Conservation (phyloP, 2,329 filamentous ascomycete species). For the Epichloe uncinata region DNA sequence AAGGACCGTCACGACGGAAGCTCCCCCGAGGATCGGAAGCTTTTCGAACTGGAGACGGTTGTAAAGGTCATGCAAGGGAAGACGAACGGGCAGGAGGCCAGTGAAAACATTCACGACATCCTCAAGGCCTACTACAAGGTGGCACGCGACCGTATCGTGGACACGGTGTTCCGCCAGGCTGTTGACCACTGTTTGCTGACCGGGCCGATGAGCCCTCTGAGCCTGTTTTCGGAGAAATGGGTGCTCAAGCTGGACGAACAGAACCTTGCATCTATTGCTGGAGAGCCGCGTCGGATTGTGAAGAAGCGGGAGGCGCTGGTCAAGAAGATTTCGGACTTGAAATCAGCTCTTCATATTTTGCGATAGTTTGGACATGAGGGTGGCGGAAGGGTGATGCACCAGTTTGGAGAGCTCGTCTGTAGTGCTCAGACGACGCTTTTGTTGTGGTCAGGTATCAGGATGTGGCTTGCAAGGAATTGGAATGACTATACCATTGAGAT, state of each 20-base stretch:
- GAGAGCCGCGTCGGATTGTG: not conserved
- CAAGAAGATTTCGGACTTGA: constrained; percentile 3
- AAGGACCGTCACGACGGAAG: not conserved
- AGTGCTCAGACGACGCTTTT: too few relatives aligned
- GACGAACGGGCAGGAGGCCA: constrained; percentile 19
- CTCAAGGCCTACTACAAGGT: constrained; percentile 50
- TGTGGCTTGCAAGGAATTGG: too few relatives aligned
- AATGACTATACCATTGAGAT: too few relatives aligned
- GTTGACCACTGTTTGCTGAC: constrained; percentile 3
- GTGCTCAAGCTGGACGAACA: not conserved
- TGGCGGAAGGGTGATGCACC: not conserved
- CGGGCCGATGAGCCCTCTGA: constrained; percentile 1
- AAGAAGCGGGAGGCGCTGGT: not conserved
- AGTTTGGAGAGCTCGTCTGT: too few relatives aligned
- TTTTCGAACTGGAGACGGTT: not conserved
- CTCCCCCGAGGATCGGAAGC: not conserved
- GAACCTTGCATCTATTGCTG: not conserved
- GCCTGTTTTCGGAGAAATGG: constrained; percentile 2
- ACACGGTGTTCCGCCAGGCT: constrained; percentile 45
- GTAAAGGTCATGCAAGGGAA: constrained; percentile 10
- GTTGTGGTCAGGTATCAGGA: too few relatives aligned
- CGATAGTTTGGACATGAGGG: not conserved
- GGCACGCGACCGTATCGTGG: constrained; percentile 46
- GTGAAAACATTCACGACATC: constrained; percentile 45
- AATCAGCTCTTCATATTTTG: constrained; percentile 3